Conservation (phyloP, 1,284 basidiomycete species). For the Hemileia vastatrix region DNA sequence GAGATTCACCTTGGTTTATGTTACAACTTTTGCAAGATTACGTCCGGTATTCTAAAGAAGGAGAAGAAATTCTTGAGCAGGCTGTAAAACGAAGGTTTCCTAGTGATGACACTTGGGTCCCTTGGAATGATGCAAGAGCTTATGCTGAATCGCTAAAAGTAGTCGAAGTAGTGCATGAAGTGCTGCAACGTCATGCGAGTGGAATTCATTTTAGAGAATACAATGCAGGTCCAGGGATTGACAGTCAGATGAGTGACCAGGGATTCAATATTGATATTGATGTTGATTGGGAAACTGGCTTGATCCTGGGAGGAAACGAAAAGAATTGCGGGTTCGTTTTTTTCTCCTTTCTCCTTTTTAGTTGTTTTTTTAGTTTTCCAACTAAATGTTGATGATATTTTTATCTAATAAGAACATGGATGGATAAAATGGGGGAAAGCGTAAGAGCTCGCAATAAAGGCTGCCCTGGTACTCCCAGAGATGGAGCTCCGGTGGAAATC, state of each 20-base stretch:
- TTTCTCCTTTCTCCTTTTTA: background rate
- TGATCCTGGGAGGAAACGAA: conserved; percentile 77
- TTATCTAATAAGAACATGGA: conserved; percentile 77
- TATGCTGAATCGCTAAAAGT: conserved; percentile 70
- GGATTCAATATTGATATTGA: conserved; percentile 90
- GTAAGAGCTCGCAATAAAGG: conserved; percentile 86
- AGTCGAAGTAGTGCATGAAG: conserved; percentile 90
- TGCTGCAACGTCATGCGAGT: conserved; percentile 81
- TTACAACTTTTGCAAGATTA: conserved; percentile 97
- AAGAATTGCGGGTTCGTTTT: conserved; percentile 45
- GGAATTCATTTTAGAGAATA: conserved; percentile 93
- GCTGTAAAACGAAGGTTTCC: conserved; percentile 84
- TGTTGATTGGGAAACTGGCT: conserved; percentile 88
- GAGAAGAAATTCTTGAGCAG: conserved; percentile 68
- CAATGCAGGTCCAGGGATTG: conserved; percentile 89
- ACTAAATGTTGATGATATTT: background rate
- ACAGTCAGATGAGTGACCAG: conserved; percentile 84
- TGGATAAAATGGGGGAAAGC: conserved; percentile 95
- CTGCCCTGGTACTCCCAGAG: conserved; percentile 81
- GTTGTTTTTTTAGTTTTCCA: background rate
- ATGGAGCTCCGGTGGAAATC: conserved; percentile 92
- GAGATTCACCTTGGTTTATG: conserved; percentile 97
- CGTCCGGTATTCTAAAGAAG: conserved; percentile 69
- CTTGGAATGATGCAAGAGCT: conserved; percentile 76
- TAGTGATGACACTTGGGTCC: conserved; percentile 80